A percentile compares a stretch with the other conserved stretches of the same genome.
phyloP scores from a whole-genome alignment of 768 basidiomycete genomes.

The Amanita polypyramis region DNA sequence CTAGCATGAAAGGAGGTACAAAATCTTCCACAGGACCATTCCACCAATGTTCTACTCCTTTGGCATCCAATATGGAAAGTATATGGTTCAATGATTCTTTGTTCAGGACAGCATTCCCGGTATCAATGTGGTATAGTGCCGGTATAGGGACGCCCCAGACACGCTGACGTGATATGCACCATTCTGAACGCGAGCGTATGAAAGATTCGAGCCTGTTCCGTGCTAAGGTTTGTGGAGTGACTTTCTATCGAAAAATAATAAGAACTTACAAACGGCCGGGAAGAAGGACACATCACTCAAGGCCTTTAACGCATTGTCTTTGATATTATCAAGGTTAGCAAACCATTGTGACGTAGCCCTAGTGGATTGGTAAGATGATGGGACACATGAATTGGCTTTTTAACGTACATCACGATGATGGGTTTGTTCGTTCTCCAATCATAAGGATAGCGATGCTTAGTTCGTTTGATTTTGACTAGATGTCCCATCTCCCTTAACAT shows the following conservation, averaged over 20 bases:
- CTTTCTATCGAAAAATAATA: neutral
- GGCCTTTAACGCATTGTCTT: conserved; percentile 59
- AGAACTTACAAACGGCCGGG: conserved; percentile 54
- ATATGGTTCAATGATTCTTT: conserved; percentile 62
- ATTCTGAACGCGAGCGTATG: conserved; percentile 83
- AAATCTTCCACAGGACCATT: conserved; percentile 76
- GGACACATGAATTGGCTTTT: neutral
- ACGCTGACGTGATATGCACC: conserved; percentile 97
- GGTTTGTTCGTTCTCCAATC: conserved; percentile 96
- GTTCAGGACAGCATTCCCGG: conserved; percentile 57
- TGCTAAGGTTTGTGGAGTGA: conserved; percentile 32
- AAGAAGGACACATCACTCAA: conserved; percentile 65
- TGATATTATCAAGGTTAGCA: conserved; percentile 81
- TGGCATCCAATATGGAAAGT: conserved; percentile 56
- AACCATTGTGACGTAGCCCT: conserved; percentile 96
- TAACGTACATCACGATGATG: conserved; percentile 74
- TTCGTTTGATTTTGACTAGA: conserved; percentile 56
- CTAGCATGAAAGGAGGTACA: conserved; percentile 47
- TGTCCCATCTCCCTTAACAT: conserved; percentile 45
- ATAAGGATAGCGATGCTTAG: conserved; percentile 88
- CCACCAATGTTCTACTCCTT: conserved; percentile 89
- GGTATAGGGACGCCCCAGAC: conserved; percentile 98
- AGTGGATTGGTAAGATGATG: neutral
- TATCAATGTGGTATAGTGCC: conserved; percentile 57
- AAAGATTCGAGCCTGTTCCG: conserved; percentile 84